Base-by-base conservation (phyloP, 2,329 filamentous ascomycete genomes). In the Fusarium sp. region DNA sequence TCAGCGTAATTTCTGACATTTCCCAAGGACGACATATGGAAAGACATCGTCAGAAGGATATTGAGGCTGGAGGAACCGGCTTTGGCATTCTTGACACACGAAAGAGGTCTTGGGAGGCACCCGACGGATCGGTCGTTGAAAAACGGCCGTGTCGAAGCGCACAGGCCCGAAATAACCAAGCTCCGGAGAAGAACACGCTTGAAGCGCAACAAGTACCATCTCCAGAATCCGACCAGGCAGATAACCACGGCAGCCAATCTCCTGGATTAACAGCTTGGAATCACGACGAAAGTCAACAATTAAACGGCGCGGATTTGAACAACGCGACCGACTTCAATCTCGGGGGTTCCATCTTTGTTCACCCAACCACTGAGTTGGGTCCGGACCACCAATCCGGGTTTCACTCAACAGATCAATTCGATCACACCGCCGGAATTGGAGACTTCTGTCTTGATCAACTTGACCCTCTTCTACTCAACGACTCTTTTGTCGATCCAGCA, bases 21-120 rank as follows among this genome's bases (percentile, higher is more conserved):
- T 39, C 17, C 21, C n/a, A 59, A 89, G 88, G 85, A 40, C 82
- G 88, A 68, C 88, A 91, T 75, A 85, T 89, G 80, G 78, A 78
- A 54, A 78, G 82, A n/a, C 82, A 84, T 72, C 81, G 80, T 11
- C 84, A 87, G 60, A 87, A 84, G 63, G 86, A 88, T 72, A 79
- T 83, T 34, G 85, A 87, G 78, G 85, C 85, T 65, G 84, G 85
- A 40, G 84, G 84, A 17, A 81, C 83, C 67, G 85, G 85, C 15
- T 78, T 76, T 43, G 84, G 84, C 31, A 75, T 83, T 31, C 75
- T 88, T 15, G 85, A 87, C 61, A 88, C 86, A 7, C 79, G 86
- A 13, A 87, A 88, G 69, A 80, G 86, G 50, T 80, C 85, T 70
- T 88, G 86, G 86, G 85, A 84, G 72, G 84, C 85, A 67, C 76